Evolutionary conservation across 2,329 filamentous ascomycete genomes (phyloP).

Genomic region (Byssoonygena ceratinophila): DNA sequence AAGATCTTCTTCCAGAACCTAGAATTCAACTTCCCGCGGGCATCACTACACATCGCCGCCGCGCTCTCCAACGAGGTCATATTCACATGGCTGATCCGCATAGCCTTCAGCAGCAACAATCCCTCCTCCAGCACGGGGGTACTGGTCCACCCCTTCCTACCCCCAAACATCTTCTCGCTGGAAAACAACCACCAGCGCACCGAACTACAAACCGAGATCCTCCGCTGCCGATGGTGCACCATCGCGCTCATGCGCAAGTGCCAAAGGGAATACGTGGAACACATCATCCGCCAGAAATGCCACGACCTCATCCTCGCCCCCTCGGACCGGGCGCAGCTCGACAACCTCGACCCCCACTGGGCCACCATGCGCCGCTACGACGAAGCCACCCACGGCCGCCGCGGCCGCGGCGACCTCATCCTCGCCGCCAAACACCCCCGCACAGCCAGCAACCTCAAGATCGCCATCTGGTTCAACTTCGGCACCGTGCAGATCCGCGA

Average conservation of each 20-base stretch:
- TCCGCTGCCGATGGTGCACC: constrained; percentile 35
- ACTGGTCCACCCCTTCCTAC: constrained; percentile 32
- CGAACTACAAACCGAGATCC: constrained; percentile 29
- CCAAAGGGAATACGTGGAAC: constrained; percentile 31
- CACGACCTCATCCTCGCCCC: constrained; percentile 21
- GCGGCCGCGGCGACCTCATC: constrained; percentile 27
- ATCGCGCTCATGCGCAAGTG: constrained; percentile 31
- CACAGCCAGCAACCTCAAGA: constrained; percentile 18
- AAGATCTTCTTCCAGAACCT: constrained; percentile 42
- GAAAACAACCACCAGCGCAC: constrained; percentile 22
- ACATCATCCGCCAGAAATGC: constrained; percentile 26
- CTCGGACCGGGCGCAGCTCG: constrained; percentile 19
- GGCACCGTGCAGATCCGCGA: constrained; percentile 29
- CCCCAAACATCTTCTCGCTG: constrained; percentile 29
- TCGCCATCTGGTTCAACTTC: constrained; percentile 32
- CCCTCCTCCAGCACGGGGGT: constrained; percentile 24
- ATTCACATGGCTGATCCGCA: constrained; percentile 36
- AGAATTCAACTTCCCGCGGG: constrained; percentile 39
- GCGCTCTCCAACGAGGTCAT: constrained; percentile 33
- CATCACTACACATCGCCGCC: constrained; percentile 34
- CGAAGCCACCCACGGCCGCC: constrained; percentile 19
- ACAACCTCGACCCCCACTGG: constrained; percentile 22
- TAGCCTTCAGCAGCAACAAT: constrained; percentile 35
- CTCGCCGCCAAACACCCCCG: constrained; percentile 18
- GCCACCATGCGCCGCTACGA: constrained; percentile 19